A percentile compares a stretch with the other conserved stretches of the same genome.
These are phyloP conservation scores for Botrytis squamosa DNA, from an alignment of 2,329 filamentous ascomycete species.

Conservation along the genomic window DNA sequence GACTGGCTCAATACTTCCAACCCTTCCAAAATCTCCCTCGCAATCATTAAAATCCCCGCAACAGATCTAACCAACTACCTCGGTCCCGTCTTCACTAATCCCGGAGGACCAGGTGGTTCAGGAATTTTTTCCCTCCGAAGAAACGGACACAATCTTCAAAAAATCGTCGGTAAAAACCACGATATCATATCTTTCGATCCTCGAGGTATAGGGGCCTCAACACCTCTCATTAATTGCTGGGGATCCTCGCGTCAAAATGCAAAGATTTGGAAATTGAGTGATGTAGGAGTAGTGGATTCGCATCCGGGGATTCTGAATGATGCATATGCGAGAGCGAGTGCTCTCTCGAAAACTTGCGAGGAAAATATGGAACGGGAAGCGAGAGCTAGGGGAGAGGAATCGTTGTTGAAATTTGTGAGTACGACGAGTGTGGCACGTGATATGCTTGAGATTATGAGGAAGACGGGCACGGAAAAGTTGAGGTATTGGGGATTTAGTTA, in stretches of 20 bases:
- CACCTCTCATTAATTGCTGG: slow-evolving; percentile 52
- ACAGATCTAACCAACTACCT: slow-evolving; percentile 28
- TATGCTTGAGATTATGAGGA: slow-evolving; percentile 40
- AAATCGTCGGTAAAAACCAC: slow-evolving; percentile 47
- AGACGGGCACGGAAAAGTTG: slow-evolving; percentile 38
- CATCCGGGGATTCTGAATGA: slow-evolving; percentile 49
- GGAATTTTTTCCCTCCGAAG: slow-evolving; percentile 36
- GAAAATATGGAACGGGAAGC: slow-evolving; percentile 6
- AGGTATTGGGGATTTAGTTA: slow-evolving; percentile 54
- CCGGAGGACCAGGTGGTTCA: slow-evolving; percentile 50
- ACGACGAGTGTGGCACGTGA: slow-evolving; percentile 39
- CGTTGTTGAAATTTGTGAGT: slow-evolving; percentile 25
- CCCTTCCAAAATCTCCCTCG: slow-evolving; percentile 23
- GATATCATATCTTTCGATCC: slow-evolving; percentile 54
- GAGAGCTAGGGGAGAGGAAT: slow-evolving; percentile 8
- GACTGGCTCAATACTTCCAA: slow-evolving; percentile 33
- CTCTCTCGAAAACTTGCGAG: slow-evolving; percentile 45
- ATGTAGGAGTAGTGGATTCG: slow-evolving; percentile 47
- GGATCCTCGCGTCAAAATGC: slow-evolving; percentile 42
- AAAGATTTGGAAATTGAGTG: slow-evolving; percentile 48
- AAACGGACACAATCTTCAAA: slow-evolving; percentile 41
- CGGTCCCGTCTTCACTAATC: slow-evolving; percentile 32
- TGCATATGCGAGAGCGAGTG: slow-evolving; percentile 45
- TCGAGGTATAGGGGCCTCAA: slow-evolving; percentile 48
- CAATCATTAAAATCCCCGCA: slow-evolving; percentile 29